A percentile compares a stretch with the other conserved stretches of the same genome.
phyloP scores from a whole-genome alignment of 352 stramenopile genomes.

The Pythium rhizo-oryzae region DNA sequence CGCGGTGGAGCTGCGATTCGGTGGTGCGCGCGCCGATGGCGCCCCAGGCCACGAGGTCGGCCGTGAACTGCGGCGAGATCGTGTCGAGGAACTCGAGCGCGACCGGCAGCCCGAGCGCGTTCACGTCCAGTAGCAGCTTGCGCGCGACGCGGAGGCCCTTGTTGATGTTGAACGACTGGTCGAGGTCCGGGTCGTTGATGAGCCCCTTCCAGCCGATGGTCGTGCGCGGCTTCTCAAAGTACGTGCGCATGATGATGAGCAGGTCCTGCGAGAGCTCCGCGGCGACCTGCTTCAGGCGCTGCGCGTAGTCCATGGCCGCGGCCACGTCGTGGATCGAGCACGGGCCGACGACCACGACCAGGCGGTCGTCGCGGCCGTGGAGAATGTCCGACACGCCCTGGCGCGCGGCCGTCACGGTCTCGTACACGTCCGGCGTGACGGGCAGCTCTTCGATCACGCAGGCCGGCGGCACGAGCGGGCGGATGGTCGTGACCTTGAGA shows the following conservation, averaged over 20 bases:
- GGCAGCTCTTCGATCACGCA: conserved; percentile 78
- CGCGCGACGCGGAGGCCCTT: conserved; percentile 84
- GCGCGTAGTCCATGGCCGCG: conserved; percentile 76
- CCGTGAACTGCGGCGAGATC: conserved; percentile 81
- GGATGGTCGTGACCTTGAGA: conserved; percentile 72
- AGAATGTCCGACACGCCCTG: conserved; percentile 59
- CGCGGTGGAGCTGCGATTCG: conserved; percentile 81
- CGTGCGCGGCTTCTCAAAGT: conserved; percentile 88
- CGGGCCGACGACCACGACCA: conserved; percentile 76
- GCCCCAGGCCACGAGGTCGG: conserved; percentile 80
- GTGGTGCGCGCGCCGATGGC: conserved; percentile 86
- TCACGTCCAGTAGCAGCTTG: conserved; percentile 85
- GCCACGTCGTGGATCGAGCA: conserved; percentile 85
- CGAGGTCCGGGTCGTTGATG: conserved; percentile 86
- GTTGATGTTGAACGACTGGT: conserved; percentile 90
- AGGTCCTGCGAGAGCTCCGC: conserved; percentile 65
- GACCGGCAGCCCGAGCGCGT: conserved; percentile 74
- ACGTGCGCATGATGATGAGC: conserved; percentile 86
- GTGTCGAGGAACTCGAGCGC: conserved; percentile 83
- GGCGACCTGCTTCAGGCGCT: conserved; percentile 56
- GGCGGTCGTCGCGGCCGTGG: conserved; percentile 66
- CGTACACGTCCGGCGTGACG: conserved; percentile 65
- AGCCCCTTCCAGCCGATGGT: conserved; percentile 86
- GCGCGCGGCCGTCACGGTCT: conserved; percentile 59
- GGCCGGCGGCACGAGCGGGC: conserved; percentile 64